Evolutionary conservation across 1,284 basidiomycete genomes (phyloP), one percentile per base, ranked within the genome.

Genomic region (Athelia sp.): DNA sequence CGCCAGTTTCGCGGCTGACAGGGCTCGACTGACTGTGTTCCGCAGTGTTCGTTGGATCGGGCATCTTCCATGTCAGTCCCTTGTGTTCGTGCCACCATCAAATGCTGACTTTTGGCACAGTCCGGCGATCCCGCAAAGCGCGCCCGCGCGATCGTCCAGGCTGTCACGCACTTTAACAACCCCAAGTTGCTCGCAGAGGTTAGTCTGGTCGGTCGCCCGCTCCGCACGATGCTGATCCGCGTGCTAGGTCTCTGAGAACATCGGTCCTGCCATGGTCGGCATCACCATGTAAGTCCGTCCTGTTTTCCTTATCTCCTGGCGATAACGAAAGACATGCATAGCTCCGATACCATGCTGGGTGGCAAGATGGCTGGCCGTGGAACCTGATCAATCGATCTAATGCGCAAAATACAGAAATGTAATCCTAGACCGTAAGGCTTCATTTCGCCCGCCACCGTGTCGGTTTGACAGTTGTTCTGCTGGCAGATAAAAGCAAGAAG

Each of bases 81-180:
- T 31, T 55, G 29, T 34, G 46, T 42, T 11, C 34, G 36, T 32
- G 13, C 45, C 32, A 48, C 46, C 50, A 50, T 47, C 35, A 49
- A 22, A 23, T 13, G 1, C 42, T n/a, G n/a, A 35, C 60, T 58
- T 62, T 50, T 56, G 54, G 56, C 43, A 6, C 55, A 91, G 88
- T 96, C 95, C 46, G 90, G 88, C 49, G 91, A 99, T 69, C 94
- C 96, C 26, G 92, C 87, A 31, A 94, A 93, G 70, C 85, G 94
- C 50, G 96, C 96, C 14, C 84, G 86, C 51, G 95, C 96, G n/a
- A 98, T 99, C 58, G 96, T 99, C 35, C 93, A 98, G 73, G 92
- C 96, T 40, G 94, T 95, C 15, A 98, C 96, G 3, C 96, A 99
- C 76, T 91, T 87, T 81, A 93, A 97, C 73, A 95, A 96, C 71